Evolutionary conservation across 108 stramenopile species (phyloP), one percentile per base, ranked within the genome.

Genomic region (Skeletonema potamos): DNA sequence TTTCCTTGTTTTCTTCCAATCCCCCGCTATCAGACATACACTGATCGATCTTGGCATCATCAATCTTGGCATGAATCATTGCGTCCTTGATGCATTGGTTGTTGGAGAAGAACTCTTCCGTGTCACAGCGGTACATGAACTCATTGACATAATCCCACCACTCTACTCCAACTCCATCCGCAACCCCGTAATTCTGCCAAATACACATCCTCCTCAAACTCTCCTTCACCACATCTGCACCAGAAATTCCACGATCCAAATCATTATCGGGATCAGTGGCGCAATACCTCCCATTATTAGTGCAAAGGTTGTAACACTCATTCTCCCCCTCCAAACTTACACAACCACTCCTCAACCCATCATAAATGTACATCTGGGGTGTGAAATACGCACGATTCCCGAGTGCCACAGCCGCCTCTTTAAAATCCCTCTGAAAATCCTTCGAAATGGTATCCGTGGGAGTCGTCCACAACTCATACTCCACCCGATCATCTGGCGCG

Each of bases 221-320:
- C 82, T 97, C 98, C 55, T 46, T 61, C 33, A 98, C 90, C 10
- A 98, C 89, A 64, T 96, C 95, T 22, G 84, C 86, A 8, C 96
- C 96, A 26, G 77, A 70, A 36, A 96, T 84, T 22, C 89, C 90
- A 10, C 66, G 46, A 65, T 89, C 80, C 30, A 85, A 70, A 67
- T 90, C 85, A 70, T 87, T 89, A 64, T 94, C 93, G 3, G 93
- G 94, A 51, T 97, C 94, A 9, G 88, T 86, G 64, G 85, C 85
- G 82, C 97, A 97, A 64, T 98, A 98, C 37, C 96, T 76, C 9
- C 97, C 97, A 61, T 86, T 67, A 74, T 97, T 97, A 54, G 96
- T 98, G 75, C 97, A 98, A 58, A 97, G 71, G 59, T 84, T 81
- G 26, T 82, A 87, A 76, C 92, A 92, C 28, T 59, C 44, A 73